Conservation (phyloP, 257 asterid genomes). For the Solanum paucissectum region DNA sequence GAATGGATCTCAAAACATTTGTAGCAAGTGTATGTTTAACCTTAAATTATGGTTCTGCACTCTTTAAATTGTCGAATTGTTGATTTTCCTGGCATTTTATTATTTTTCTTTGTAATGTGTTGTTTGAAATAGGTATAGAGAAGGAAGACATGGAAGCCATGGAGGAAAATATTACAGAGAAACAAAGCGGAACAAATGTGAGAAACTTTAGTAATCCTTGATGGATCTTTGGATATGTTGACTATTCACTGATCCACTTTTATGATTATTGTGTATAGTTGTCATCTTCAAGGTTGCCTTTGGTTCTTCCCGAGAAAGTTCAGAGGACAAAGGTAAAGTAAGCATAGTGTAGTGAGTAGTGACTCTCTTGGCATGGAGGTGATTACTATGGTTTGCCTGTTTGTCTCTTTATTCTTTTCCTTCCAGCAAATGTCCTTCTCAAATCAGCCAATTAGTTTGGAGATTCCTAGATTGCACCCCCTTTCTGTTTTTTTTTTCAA, state of each 20-base stretch:
- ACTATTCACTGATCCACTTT: conserved; percentile 5
- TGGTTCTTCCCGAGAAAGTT: conserved; percentile 73
- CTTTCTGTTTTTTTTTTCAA: not conserved
- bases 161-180: conserved; percentile 39
- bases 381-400: not conserved
- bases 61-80: not conserved
- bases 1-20: conserved; percentile 2
- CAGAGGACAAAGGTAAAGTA: conserved; percentile 67
- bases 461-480: not conserved
- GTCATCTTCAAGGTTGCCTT: conserved; percentile 66
- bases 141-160: conserved; percentile 24
- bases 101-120: not conserved
- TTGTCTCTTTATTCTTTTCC: not conserved
- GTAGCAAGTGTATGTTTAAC: not conserved
- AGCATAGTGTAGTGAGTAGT: conserved; percentile 2
- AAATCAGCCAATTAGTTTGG: not conserved
- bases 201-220: conserved; percentile 18
- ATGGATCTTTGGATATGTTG: not conserved
- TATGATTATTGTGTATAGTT: conserved; percentile 31
- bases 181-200: conserved; percentile 42
- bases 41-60: not conserved
- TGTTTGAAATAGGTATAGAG: conserved; percentile 24
- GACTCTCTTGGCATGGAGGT: not conserved
- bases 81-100: not conserved
- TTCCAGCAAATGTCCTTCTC: not conserved